Evolutionary conservation across 2,329 filamentous ascomycete genomes (phyloP), one percentile per base, ranked within the genome.

Genomic region (Chaetomiaceae sp.): DNA sequence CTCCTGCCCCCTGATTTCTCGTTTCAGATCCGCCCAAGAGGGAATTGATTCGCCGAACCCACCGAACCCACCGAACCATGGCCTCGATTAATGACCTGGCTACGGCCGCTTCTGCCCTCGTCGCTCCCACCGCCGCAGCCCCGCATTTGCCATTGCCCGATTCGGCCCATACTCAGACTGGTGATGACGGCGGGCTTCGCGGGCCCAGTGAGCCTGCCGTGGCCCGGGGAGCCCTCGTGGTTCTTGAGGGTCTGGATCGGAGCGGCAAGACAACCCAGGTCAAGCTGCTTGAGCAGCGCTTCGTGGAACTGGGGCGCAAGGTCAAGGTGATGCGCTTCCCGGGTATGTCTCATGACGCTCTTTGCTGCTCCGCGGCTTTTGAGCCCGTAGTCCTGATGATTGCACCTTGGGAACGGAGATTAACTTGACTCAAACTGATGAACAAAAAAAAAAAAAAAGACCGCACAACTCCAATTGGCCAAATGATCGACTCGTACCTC

Each of bases 241-340:
- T 92, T 4, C 81, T 96, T 50, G 91, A 96, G 72, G 91, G 91
- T 2, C 76, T 96, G 55, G 91, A 96, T 63, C 82, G 89, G 57
- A 89, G 90, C 38, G 91, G 91, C 50, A 96, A 96, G 76, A 92
- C 89, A 19, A 95, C 90, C 30, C 91, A 96, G 77, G 91, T 89
- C 60, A 78, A 84, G 62, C 70, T 82, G 40, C 73, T 96, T 44
- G 75, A 78, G 68, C 68, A 78, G 68, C 65, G 73, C 19, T 74
- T 81, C 51, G 66, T 73, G 6, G 72, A 75, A 59, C 68, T 70
- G 48, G 77, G 77, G 5, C 65, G 66, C 51, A 67, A 69, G 38
- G 77, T 79, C 41, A 71, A 74, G 66, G 69, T 75, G 27, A 75
- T 82, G 74, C 68, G 78, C 38, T 82, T 82, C 61, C 79, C 79